Conservation (phyloP, 2,329 filamentous ascomycete genomes). For the Cladosporium halotolerans region DNA sequence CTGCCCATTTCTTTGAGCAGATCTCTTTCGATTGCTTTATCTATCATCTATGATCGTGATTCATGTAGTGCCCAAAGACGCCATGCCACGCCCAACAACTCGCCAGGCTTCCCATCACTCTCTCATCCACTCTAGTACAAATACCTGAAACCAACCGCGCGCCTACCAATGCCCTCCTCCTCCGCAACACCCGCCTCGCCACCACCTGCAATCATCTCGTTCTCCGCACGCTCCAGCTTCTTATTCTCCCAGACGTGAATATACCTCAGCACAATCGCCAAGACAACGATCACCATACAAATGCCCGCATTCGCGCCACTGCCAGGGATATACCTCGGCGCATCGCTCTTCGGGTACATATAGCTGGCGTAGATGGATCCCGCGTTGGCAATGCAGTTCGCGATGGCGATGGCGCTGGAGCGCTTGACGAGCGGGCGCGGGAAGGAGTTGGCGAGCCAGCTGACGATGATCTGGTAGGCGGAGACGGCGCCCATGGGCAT, state of each 20-base stretch:
- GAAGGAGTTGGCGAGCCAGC: slow-evolving; percentile 22
- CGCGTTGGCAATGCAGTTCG: slow-evolving; percentile 29
- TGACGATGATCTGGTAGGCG: slow-evolving; percentile 28
- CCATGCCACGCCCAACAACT: too few relatives aligned
- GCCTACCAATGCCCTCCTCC: slow-evolving; percentile 53
- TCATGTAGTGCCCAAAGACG: too few relatives aligned
- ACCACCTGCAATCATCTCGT: slow-evolving; percentile 13
- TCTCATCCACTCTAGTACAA: not conserved
- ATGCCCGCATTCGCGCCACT: slow-evolving; percentile 33
- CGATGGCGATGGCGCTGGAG: slow-evolving; percentile 26
- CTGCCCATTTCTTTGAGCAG: too few relatives aligned
- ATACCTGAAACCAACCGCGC: slow-evolving; percentile 46
- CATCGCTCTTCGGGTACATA: slow-evolving; percentile 30
- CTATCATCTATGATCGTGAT: too few relatives aligned
- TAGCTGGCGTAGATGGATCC: slow-evolving; percentile 32
- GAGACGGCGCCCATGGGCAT: slow-evolving; percentile 21
- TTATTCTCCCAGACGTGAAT: slow-evolving; percentile 32
- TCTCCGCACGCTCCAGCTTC: slow-evolving; percentile 24
- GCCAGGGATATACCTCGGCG: slow-evolving; percentile 34
- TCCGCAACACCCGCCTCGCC: slow-evolving; percentile 3
- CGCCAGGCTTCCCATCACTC: not conserved
- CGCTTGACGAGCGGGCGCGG: slow-evolving; percentile 31
- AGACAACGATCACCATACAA: slow-evolving; percentile 29
- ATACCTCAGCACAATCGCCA: slow-evolving; percentile 31
- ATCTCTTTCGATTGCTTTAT: too few relatives aligned